These are phyloP conservation scores for Neurospora hispaniola DNA, from an alignment of 495 filamentous ascomycete species.

Conservation along the genomic window DNA sequence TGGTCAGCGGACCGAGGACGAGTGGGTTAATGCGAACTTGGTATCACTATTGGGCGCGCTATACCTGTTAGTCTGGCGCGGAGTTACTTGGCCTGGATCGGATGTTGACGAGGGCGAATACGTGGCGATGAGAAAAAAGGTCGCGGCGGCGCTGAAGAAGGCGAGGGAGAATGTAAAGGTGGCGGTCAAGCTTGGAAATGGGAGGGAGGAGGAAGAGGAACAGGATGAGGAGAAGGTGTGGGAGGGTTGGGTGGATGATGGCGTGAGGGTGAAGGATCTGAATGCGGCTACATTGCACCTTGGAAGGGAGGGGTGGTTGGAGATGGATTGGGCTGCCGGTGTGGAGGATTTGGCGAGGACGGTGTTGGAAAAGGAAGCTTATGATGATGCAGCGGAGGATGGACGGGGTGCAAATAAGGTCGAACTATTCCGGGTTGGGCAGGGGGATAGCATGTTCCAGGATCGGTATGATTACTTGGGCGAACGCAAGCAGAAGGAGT, in stretches of 20 bases:
- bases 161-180: slow-evolving; percentile 21
- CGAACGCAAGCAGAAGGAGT: slow-evolving; percentile 56
- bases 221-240: slow-evolving; percentile 32
- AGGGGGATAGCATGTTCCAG: slow-evolving; percentile 74
- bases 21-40: slow-evolving; percentile 42
- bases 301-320: slow-evolving; percentile 49
- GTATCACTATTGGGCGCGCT: slow-evolving; percentile 54
- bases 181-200: slow-evolving; percentile 17
- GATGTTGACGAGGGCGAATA: slow-evolving; percentile 28
- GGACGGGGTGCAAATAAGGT: slow-evolving; percentile 12
- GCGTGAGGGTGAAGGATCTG: slow-evolving; percentile 39
- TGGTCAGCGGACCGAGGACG: slow-evolving; percentile 31
- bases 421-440: slow-evolving; percentile 26
- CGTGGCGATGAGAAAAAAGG: slow-evolving; percentile 27
- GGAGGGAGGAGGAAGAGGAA: slow-evolving; percentile 19
- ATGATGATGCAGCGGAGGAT: slow-evolving; percentile 7
- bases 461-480: slow-evolving; percentile 72
- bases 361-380: slow-evolving; percentile 4
- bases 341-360: slow-evolving; percentile 29
- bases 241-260: slow-evolving; percentile 31
- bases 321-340: slow-evolving; percentile 56
- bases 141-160: slow-evolving; percentile 27
- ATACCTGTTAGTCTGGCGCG: slow-evolving; percentile 49
- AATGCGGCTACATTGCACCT: slow-evolving; percentile 49
- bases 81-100: slow-evolving; percentile 27